phyloP scores from a whole-genome alignment of 139 green algal species.

The Chlorella sp. region DNA sequence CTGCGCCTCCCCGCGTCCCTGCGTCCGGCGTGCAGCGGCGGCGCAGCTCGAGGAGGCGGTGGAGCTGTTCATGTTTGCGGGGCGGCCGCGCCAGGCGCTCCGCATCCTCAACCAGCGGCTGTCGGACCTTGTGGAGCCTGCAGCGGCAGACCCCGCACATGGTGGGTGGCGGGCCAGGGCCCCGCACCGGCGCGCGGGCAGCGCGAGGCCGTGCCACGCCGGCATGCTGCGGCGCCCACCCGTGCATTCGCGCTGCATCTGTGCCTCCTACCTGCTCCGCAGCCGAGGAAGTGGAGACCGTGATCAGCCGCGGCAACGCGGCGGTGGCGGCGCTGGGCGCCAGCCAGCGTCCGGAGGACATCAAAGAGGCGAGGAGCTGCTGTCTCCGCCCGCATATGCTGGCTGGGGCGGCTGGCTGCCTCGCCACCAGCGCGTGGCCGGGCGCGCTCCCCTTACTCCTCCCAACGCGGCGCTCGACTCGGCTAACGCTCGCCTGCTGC shows the following conservation, averaged over 20 bases:
- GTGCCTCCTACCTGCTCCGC: no score
- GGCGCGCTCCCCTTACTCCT: no score
- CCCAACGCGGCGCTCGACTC: no score
- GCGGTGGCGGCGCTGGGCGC: constrained; percentile 26
- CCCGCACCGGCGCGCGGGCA: background rate
- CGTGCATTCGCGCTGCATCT: no score
- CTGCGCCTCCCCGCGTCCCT: background rate
- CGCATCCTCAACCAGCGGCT: constrained; percentile 71
- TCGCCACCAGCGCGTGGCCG: no score
- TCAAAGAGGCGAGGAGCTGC: no score
- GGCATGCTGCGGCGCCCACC: no score
- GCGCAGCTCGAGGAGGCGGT: constrained; percentile 71
- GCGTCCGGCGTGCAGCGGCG: background rate
- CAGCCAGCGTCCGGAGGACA: no score
- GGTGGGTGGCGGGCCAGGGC: background rate
- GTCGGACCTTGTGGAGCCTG: constrained; percentile 44
- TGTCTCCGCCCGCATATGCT: no score
- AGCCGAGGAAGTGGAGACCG: constrained; percentile 19
- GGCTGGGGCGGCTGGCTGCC: no score
- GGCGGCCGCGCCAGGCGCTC: constrained; percentile 62
- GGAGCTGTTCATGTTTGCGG: constrained; percentile 85
- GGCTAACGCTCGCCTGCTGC: no score
- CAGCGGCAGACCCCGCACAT: constrained; percentile 8
- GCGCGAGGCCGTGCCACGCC: no score
- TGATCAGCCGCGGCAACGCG: constrained; percentile 27